Base-by-base conservation (phyloP, 768 basidiomycete species). In the Calocybe cyanea region DNA sequence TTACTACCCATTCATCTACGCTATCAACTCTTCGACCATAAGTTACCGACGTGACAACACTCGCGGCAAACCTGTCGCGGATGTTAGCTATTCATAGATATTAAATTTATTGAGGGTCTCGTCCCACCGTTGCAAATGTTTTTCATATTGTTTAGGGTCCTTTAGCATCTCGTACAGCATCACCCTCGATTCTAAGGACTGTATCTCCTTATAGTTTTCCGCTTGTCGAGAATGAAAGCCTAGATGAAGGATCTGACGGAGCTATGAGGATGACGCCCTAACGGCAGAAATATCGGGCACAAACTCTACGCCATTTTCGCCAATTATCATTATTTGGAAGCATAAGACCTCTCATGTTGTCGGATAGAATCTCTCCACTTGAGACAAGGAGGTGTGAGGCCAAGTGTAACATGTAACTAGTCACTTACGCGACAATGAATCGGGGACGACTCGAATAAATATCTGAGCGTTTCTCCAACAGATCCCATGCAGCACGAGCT, bases 381-480 rank as follows among this genome's bases (percentile, higher is more conserved):
- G 21, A 21, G 11, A 28, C 11, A 28, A 11, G 5, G 25, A 11
- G 13, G 21, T 30, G 20, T 41, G 8, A 42, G 6, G 34, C 17
- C 17, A 18, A 14, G 18, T 21, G 11, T 24, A 32, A 25, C 7
- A 18, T 7, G 8, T 14, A 45, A 2, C 4, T 19, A 24, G 13
- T 17, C 15, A 48, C 64, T 40, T 50, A 69, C 68, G 63, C 69
- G 39, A 76, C 66, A 23, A 77, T 66, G 33, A 73, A 71, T 13
- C 69, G 69, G 25, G 74, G 73, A 10, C 76, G 65, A 45, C 69
- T 70, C 2, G 74, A 75, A 42, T 77, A 77, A 14, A 70, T 68
- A 0, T 68, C 62, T 0, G 72, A 73, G 23, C 73, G 66, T 45
- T 71, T 73, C 47, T 77, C 75, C 18, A 79, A 56, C 7, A 73